Conservation (phyloP, 768 basidiomycete species). For the Cantharellus cinnabarinus region DNA sequence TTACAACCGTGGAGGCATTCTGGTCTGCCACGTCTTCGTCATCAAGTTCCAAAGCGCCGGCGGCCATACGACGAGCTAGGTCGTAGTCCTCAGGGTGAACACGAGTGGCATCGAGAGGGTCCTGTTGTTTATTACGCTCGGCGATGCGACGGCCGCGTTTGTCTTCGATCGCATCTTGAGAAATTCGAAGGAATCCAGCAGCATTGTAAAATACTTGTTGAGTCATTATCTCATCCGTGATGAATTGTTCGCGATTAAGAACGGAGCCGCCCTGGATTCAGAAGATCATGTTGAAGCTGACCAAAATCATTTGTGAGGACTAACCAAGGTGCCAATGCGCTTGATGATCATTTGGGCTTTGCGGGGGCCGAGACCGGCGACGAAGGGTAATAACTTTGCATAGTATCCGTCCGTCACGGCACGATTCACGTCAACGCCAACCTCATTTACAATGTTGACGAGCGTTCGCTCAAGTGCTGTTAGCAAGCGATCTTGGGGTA, state of each 20-base stretch:
- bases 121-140: slow-evolving; percentile 48
- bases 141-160: slow-evolving; percentile 15
- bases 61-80: slow-evolving; percentile 93
- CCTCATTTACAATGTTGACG: slow-evolving; percentile 76
- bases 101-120: slow-evolving; percentile 86
- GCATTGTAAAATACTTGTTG: slow-evolving; percentile 85
- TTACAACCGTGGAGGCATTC: slow-evolving; percentile 79
- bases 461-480: slow-evolving; percentile 65
- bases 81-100: slow-evolving; percentile 98
- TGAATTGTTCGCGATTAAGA: slow-evolving; percentile 72
- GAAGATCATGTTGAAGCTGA: neutral
- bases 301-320: slow-evolving; percentile 11
- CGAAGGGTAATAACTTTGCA: slow-evolving; percentile 67
- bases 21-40: slow-evolving; percentile 89
- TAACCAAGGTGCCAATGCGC: slow-evolving; percentile 56
- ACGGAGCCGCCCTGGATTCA: slow-evolving; percentile 58
- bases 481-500: slow-evolving; percentile 70
- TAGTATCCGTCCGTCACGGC: slow-evolving; percentile 80
- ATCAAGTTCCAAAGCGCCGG: slow-evolving; percentile 90
- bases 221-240: slow-evolving; percentile 57
- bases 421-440: slow-evolving; percentile 92
- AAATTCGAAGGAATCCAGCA: slow-evolving; percentile 75
- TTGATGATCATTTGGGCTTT: slow-evolving; percentile 74
- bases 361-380: slow-evolving; percentile 84
- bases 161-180: slow-evolving; percentile 30